Evolutionary conservation across 805 yeast species (phyloP).

Genomic region (Trichomonascus vanleenenianus): DNA sequence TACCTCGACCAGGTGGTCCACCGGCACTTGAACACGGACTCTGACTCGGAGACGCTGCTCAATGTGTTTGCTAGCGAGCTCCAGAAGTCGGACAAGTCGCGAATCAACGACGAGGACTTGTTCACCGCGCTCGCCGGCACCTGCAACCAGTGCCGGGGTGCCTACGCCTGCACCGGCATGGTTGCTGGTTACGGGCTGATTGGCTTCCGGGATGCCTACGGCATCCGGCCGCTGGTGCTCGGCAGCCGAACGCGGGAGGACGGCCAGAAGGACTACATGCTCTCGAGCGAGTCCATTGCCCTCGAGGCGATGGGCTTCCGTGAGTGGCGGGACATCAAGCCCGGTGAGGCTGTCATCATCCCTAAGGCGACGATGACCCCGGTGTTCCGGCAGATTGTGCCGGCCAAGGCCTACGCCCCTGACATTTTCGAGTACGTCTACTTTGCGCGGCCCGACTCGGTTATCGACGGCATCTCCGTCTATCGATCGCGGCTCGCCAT

Average conservation of each 20-base stretch:
- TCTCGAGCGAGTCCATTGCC: conserved; percentile 93
- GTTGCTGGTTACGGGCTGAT: conserved; percentile 92
- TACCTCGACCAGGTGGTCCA: conserved; percentile 91
- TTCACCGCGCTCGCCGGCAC: conserved; percentile 82
- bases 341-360: conserved; percentile 95
- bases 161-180: conserved; percentile 94
- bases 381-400: conserved; percentile 79
- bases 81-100: conserved; percentile 83
- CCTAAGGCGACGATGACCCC: conserved; percentile 69
- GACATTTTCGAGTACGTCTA: conserved; percentile 96
- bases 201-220: conserved; percentile 96
- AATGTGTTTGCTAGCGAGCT: conserved; percentile 89
- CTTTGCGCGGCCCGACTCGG: conserved; percentile 96
- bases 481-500: conserved; percentile 86
- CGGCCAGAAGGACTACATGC: conserved; percentile 80
- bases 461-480: conserved; percentile 93
- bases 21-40: conserved; percentile 95
- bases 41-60: conserved; percentile 84
- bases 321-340: conserved; percentile 71
- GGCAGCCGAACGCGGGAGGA: conserved; percentile 72
- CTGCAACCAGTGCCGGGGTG: conserved; percentile 77
- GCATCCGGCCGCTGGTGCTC: conserved; percentile 81
- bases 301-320: conserved; percentile 84
- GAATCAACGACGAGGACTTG: conserved; percentile 86
- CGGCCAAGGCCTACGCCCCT: conserved; percentile 74